A percentile compares a stretch with the other conserved stretches of the same genome.
These are phyloP conservation scores for Alternaria consortialis DNA, from an alignment of 2,329 filamentous ascomycete species.

Conservation along the genomic window DNA sequence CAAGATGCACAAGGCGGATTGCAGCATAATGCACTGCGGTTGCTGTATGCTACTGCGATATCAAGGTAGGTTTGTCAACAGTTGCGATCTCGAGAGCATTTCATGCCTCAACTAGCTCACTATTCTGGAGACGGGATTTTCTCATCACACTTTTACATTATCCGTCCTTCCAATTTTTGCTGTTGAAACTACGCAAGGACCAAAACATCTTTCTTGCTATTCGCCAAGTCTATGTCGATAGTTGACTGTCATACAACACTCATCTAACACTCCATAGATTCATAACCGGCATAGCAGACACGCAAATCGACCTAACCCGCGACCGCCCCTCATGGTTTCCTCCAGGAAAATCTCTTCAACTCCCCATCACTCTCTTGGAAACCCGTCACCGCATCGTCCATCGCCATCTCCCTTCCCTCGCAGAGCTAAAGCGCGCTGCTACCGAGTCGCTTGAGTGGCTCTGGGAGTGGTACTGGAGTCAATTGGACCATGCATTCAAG, in stretches of 20 bases:
- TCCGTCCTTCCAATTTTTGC: not conserved
- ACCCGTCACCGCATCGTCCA: conserved; percentile 90
- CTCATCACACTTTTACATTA: not conserved
- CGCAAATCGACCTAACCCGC: conserved; percentile 54
- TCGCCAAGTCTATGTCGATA: not conserved
- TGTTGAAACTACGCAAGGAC: no score
- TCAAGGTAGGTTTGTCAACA: conserved; percentile 63
- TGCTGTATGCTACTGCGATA: conserved; percentile 78
- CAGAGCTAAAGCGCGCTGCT: conserved; percentile 74
- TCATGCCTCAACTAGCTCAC: not conserved
- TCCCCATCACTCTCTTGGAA: conserved; percentile 80
- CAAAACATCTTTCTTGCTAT: not conserved
- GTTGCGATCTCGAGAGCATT: not conserved
- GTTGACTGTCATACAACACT: not conserved
- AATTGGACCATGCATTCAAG: conserved; percentile 53
- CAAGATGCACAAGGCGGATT: conserved; percentile 64
- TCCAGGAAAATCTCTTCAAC: conserved; percentile 31
- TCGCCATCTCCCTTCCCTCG: conserved; percentile 81
- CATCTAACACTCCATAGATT: conserved; percentile 62
- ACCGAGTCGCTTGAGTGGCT: conserved; percentile 81
- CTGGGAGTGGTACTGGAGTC: conserved; percentile 86
- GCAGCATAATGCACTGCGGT: conserved; percentile 68
- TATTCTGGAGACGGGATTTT: not conserved
- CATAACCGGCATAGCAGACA: conserved; percentile 81
- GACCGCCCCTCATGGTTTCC: conserved; percentile 40